Base-by-base conservation (phyloP, 1,139 yeast species). In the Suhomyces terraborum region DNA sequence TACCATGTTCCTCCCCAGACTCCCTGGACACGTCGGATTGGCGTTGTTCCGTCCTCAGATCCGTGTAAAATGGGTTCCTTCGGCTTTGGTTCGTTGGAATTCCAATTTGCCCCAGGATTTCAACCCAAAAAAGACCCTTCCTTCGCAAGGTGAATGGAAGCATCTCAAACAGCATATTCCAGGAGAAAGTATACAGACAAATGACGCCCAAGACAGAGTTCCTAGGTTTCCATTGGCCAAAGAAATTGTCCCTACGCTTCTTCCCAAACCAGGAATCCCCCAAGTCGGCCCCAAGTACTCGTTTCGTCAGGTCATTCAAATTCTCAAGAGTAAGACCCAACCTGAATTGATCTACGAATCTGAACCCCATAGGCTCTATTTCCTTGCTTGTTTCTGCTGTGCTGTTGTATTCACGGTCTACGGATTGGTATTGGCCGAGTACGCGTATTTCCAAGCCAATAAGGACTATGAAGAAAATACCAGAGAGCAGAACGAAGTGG, bases 321-420 rank as follows among this genome's bases (percentile, higher is more conserved):
- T 79, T n/a, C 65, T 88, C 45, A 69, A 77, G 46, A 65, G 68
- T 36, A 79, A 81, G 51, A 66, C 64, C 7, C 73, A 75, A 38
- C 94, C 94, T 1, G 95, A 86, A 58, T 69, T 88, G 44, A 73
- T 88, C 37, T 88, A 88, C 61, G 91, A 85, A 67, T 81, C 89
- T 23, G 95, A 88, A 62, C 87, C 94, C 0, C 95, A 88, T 57
- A 69, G 86, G 43, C 68, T 86, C 21, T 88, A 86, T 59, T 86
- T 87, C 58, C 66, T 85, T 18, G 76, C 81, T 27, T 79, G 88
- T 57, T 79, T 82, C 49, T 81, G 88, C 28, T 73, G 84, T 55
- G 87, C 89, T 0, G 66, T 84, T 27, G 80, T 82, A 14, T 78
- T 85, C 52, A 72, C 84, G 4, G 71, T 84, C 9, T 88, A 87